Conservation (phyloP, 1,284 basidiomycete genomes). For the Moniliella sp. region DNA sequence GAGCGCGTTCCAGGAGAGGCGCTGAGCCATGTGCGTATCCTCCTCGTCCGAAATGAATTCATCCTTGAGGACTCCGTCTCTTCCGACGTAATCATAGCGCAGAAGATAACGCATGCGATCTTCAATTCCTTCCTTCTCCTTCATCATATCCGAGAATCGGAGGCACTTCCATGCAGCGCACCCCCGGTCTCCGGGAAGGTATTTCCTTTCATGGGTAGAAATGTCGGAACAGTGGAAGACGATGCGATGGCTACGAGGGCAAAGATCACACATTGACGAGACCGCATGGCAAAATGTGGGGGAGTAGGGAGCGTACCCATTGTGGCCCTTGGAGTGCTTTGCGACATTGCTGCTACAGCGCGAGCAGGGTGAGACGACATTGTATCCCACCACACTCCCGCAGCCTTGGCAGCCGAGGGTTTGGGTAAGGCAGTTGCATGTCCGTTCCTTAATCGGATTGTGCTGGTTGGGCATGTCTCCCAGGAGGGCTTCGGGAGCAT, state of each 20-base stretch:
- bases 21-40: no score
- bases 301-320: no score
- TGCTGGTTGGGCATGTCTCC: slow-evolving; percentile 7
- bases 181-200: slow-evolving; percentile 49
- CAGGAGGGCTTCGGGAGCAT: slow-evolving; percentile 32
- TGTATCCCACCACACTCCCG: slow-evolving; percentile 42
- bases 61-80: no score
- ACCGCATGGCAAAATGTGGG: no score
- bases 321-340: slow-evolving; percentile 41
- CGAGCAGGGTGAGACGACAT: slow-evolving; percentile 17
- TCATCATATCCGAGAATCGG: not conserved
- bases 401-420: slow-evolving; percentile 61
- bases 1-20: no score
- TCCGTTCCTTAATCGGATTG: slow-evolving; percentile 39
- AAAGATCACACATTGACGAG: not conserved
- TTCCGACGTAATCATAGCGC: no score
- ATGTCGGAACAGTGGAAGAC: slow-evolving; percentile 68
- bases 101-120: no score
- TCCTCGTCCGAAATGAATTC: no score
- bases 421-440: slow-evolving; percentile 50
- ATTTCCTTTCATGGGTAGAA: slow-evolving; percentile 47
- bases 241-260: slow-evolving; percentile 45
- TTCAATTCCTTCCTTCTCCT: no score
- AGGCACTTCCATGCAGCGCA: not conserved
- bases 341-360: slow-evolving; percentile 33